Percentiles rank a stretch among this genome's conserved stretches.
phyloP scores from a whole-genome alignment of 768 basidiomycete genomes.

The Hygrophorus russula region DNA sequence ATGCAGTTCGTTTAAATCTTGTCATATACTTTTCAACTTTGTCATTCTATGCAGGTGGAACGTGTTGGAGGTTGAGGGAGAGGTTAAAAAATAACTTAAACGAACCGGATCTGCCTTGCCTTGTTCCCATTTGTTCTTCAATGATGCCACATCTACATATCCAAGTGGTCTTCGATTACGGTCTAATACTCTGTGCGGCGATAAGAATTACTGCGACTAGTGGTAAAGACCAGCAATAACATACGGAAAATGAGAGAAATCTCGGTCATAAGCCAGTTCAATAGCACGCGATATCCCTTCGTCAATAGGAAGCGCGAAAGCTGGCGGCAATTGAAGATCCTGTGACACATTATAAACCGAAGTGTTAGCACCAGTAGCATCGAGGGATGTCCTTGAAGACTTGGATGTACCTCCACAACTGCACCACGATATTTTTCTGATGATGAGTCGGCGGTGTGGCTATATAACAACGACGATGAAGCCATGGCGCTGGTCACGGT shows the following conservation, averaged over 20 bases:
- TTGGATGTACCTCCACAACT: conserved; percentile 65
- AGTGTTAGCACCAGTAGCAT: neutral
- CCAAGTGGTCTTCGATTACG: conserved; percentile 65
- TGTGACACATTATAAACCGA: conserved; percentile 15
- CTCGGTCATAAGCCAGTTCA: conserved; percentile 84
- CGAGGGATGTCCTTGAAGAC: neutral
- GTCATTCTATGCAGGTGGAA: conserved; percentile 38
- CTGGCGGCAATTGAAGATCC: conserved; percentile 80
- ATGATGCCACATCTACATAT: conserved; percentile 65
- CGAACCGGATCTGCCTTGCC: conserved; percentile 61
- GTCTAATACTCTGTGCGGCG: conserved; percentile 57
- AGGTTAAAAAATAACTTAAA: conserved; percentile 5
- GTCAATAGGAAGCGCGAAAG: conserved; percentile 65
- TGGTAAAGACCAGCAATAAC: conserved; percentile 6
- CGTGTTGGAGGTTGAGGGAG: neutral
- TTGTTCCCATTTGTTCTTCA: conserved; percentile 74
- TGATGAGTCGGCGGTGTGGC: neutral
- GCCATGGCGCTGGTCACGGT: too few species aligned
- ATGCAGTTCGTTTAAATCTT: conserved; percentile 56
- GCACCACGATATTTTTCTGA: conserved; percentile 72
- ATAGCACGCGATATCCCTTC: conserved; percentile 70
- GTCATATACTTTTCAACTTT: conserved; percentile 61
- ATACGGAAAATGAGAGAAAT: conserved; percentile 90
- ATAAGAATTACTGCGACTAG: neutral
- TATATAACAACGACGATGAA: too few species aligned